Percentiles rank a stretch among this genome's conserved stretches.
Evolutionary conservation across 2,329 filamentous ascomycete species (phyloP).

Genomic region (Diaporthe sp.): DNA sequence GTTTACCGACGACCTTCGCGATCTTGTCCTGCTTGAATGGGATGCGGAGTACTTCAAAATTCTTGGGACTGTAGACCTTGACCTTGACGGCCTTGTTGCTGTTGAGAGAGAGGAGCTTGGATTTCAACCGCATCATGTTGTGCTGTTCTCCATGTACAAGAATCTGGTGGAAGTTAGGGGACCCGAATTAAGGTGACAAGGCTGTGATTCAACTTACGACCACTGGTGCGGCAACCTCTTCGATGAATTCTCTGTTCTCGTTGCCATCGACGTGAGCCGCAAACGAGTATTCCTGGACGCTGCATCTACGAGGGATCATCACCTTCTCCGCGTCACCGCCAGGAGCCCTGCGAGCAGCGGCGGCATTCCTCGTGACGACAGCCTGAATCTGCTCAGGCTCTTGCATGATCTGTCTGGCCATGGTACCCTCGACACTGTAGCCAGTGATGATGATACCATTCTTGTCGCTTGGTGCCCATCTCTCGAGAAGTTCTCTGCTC

Average conservation of each 20-base stretch:
- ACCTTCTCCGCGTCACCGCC: slow-evolving; percentile 84
- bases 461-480: slow-evolving; percentile 95
- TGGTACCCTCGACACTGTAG: slow-evolving; percentile 98
- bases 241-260: slow-evolving; percentile 97
- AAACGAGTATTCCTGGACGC: slow-evolving; percentile 93
- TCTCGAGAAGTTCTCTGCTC: slow-evolving; percentile 89
- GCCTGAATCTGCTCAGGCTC: slow-evolving; percentile 96
- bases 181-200: not conserved
- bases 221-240: slow-evolving; percentile 90
- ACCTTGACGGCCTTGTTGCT: slow-evolving; percentile 83
- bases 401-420: slow-evolving; percentile 95
- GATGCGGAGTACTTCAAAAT: slow-evolving; percentile 94
- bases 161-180: slow-evolving; percentile 67
- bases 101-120: slow-evolving; percentile 93
- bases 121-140: slow-evolving; percentile 98
- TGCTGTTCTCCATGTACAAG: slow-evolving; percentile 97
- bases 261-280: slow-evolving; percentile 96
- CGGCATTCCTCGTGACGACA: slow-evolving; percentile 83
- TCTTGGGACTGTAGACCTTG: slow-evolving; percentile 93
- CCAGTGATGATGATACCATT: slow-evolving; percentile 99
- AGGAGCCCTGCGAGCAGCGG: slow-evolving; percentile 72
- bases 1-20: slow-evolving; percentile 94
- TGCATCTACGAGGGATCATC: slow-evolving; percentile 93
- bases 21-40: slow-evolving; percentile 96
- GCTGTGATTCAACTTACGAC: slow-evolving; percentile 73